Conservation (phyloP, 352 stramenopile species). For the Globisporangium perplexum region DNA sequence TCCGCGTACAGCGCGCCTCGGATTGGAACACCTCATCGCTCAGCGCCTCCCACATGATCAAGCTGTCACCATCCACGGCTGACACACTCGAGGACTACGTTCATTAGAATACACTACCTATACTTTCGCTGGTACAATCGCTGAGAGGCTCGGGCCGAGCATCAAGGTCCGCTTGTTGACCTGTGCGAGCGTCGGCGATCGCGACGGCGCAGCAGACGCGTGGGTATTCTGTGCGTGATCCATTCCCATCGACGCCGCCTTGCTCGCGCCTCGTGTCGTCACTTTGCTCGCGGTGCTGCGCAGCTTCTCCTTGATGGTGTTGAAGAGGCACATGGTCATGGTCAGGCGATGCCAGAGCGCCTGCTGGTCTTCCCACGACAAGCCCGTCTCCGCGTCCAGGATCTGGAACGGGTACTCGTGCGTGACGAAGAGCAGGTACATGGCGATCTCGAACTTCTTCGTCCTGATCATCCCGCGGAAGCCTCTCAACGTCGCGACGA, state of each 20-base stretch:
- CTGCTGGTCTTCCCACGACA: conserved; percentile 34
- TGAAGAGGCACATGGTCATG: conserved; percentile 18
- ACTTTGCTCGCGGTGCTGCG: neutral
- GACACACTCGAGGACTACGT: too few species aligned
- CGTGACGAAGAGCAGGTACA: conserved; percentile 24
- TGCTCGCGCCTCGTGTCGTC: neutral
- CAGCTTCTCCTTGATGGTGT: conserved; percentile 11
- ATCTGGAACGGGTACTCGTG: conserved; percentile 40
- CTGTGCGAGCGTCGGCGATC: too few species aligned
- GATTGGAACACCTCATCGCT: too few species aligned
- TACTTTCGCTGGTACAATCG: neutral
- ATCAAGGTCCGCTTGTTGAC: too few species aligned
- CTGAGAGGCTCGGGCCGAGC: neutral
- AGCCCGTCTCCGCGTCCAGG: conserved; percentile 10
- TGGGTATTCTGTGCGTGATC: neutral
- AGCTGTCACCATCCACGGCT: too few species aligned
- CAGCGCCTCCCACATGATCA: too few species aligned
- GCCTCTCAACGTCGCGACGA: conserved; percentile 15
- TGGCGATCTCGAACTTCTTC: conserved; percentile 17
- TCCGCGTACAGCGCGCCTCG: too few species aligned
- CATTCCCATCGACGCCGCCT: neutral
- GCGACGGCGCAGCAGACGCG: too few species aligned
- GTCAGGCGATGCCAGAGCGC: conserved; percentile 34
- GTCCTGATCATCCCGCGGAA: conserved; percentile 1
- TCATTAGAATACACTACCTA: too few species aligned